Conservation (phyloP, 2,329 filamentous ascomycete species). For the Nectriaceae sp. region DNA sequence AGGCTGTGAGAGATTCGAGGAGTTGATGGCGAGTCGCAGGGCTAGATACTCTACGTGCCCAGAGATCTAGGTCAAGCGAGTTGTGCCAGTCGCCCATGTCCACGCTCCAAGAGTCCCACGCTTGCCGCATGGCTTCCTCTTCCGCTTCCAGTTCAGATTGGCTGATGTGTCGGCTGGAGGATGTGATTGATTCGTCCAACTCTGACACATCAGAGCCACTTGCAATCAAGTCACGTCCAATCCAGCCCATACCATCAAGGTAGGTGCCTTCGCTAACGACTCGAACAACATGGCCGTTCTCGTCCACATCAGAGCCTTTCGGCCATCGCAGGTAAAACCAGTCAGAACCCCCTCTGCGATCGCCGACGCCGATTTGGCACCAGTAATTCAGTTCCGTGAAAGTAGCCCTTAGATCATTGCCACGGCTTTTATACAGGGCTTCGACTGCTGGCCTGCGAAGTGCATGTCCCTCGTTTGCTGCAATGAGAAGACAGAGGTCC, state of each 20-base stretch:
- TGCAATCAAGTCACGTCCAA: conserved; percentile 61
- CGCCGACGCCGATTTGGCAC: conserved; percentile 95
- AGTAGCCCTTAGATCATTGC: conserved; percentile 75
- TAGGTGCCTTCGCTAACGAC: conserved; percentile 85
- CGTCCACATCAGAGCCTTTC: conserved; percentile 67
- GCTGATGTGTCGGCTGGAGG: too few relatives aligned
- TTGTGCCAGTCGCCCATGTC: conserved; percentile 61
- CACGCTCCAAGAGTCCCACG: conserved; percentile 68
- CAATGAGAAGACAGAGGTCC: conserved; percentile 80
- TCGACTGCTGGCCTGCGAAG: conserved; percentile 67
- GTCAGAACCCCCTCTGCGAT: conserved; percentile 81
- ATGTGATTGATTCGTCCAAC: too few relatives aligned
- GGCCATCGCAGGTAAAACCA: conserved; percentile 87
- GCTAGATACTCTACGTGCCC: conserved; percentile 34
- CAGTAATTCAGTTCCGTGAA: conserved; percentile 89
- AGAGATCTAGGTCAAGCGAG: conserved; percentile 40
- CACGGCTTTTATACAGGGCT: conserved; percentile 69
- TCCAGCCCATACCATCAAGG: conserved; percentile 73
- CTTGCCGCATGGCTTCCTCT: conserved; percentile 64
- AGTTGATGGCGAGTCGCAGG: neutral
- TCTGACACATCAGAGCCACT: conserved; percentile 34
- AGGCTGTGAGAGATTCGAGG: conserved; percentile 46
- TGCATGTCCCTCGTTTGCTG: conserved; percentile 86
- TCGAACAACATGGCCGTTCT: conserved; percentile 67
- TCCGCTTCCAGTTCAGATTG: conserved; percentile 54